These are phyloP conservation scores for Falciphora oryzae DNA, from an alignment of 2,329 filamentous ascomycete genomes.

Conservation along the genomic window DNA sequence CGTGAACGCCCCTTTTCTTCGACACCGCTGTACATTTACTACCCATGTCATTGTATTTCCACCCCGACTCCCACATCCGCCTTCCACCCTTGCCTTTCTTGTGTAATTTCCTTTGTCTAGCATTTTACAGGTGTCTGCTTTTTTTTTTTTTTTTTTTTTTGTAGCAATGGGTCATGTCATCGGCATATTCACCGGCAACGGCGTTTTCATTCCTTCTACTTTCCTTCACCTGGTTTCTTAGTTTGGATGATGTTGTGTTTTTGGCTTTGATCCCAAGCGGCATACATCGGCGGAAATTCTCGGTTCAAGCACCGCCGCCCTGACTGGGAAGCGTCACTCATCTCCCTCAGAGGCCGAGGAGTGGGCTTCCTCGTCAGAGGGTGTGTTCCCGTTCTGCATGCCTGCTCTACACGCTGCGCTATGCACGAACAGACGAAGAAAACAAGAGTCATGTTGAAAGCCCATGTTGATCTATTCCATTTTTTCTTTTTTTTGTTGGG, in stretches of 20 bases:
- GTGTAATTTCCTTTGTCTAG: not conserved
- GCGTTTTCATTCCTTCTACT: not conserved
- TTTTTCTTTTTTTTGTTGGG: not conserved
- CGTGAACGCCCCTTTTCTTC: not conserved
- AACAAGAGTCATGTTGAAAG: not conserved
- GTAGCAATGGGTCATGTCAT: not conserved
- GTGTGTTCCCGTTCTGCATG: not conserved
- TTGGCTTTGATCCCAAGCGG: not conserved
- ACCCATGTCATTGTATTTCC: not conserved
- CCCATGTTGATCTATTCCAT: not conserved
- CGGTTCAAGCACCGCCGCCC: too few relatives aligned
- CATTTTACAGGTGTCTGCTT: not conserved
- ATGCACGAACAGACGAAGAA: not conserved
- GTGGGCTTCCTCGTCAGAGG: not conserved
- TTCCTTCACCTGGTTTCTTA: not conserved
- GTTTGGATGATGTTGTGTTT: constrained; percentile 1
- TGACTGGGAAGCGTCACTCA: too few relatives aligned
- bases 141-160: constrained; percentile 10
- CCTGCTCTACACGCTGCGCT: not conserved
- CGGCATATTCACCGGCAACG: not conserved
- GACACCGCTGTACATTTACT: not conserved
- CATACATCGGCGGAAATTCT: not conserved
- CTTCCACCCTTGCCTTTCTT: not conserved
- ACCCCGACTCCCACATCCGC: too few relatives aligned
- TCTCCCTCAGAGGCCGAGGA: not conserved